phyloP scores from a whole-genome alignment of 163 green algal genomes.

The Volvox carteri region DNA sequence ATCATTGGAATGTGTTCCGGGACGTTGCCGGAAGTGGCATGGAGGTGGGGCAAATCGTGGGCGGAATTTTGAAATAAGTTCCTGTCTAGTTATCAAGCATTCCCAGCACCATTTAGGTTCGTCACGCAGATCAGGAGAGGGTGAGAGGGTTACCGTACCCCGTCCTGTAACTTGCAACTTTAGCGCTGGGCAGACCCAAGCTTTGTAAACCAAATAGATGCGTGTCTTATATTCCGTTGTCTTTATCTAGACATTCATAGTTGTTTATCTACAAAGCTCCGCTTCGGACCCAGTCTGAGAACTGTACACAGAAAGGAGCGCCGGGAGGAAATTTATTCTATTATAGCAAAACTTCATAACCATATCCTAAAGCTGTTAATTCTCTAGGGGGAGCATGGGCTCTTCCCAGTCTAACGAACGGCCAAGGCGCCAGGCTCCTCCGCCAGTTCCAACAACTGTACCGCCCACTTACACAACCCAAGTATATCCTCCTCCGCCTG shows the following conservation, averaged over 20 bases:
- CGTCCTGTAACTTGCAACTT: background rate
- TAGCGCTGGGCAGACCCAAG: background rate
- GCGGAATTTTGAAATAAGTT: no score
- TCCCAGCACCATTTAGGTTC: no score
- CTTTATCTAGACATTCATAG: background rate
- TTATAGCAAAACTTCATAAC: no score
- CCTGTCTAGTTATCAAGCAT: no score
- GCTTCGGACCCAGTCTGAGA: no score
- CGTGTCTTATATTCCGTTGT: background rate
- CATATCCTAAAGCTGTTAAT: no score
- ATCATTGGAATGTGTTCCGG: background rate
- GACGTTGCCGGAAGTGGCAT: background rate
- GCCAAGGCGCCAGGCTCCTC: slow-evolving; percentile 7
- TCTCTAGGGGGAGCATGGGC: slow-evolving; percentile 21
- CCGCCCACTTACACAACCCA: slow-evolving; percentile 33
- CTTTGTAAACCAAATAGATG: background rate
- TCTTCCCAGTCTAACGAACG: slow-evolving; percentile 32
- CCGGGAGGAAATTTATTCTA: no score
- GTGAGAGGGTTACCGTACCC: background rate
- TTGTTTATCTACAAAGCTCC: background rate
- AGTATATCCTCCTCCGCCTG: slow-evolving; percentile 38
- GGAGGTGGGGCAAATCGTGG: no score
- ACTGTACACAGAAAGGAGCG: no score
- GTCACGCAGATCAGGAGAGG: background rate
- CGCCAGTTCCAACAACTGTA: background rate